phyloP scores from a whole-genome alignment of 768 basidiomycete genomes.

The Coprinopsis strossmayeri region DNA sequence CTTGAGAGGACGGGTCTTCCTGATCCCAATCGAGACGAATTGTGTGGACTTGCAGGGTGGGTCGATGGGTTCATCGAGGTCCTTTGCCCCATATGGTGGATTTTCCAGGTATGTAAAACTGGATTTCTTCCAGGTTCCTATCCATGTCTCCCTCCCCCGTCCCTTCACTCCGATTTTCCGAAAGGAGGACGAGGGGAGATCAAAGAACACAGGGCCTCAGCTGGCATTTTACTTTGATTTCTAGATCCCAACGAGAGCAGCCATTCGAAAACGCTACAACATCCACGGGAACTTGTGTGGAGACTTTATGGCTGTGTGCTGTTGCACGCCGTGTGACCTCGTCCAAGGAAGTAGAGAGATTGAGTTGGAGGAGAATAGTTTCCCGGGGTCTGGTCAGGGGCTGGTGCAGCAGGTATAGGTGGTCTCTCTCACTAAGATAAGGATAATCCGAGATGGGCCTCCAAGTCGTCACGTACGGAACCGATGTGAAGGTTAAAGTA shows the following conservation, averaged over 20 bases:
- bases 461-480: too few relatives aligned
- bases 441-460: too few relatives aligned
- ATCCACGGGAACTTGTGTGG: neutral
- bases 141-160: neutral
- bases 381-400: too few relatives aligned
- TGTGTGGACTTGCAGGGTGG: constrained; percentile 10
- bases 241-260: neutral
- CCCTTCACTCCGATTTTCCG: neutral
- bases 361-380: constrained; percentile 3
- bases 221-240: neutral
- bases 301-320: constrained; percentile 4
- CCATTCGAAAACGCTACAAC: neutral
- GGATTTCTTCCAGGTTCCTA: neutral
- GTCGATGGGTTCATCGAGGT: constrained; percentile 12
- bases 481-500: too few relatives aligned
- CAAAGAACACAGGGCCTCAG: too few relatives aligned
- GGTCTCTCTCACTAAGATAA: too few relatives aligned
- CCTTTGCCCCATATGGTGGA: constrained; percentile 16
- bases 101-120: constrained; percentile 15
- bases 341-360: constrained; percentile 6
- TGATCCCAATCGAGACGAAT: constrained; percentile 12
- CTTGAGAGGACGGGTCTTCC: constrained; percentile 14
- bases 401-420: too few relatives aligned
- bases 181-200: too few relatives aligned
- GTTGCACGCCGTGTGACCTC: constrained; percentile 3